A percentile compares a stretch with the other conserved stretches of the same genome.
Conservation (phyloP, 2,329 filamentous ascomycete genomes). For the Lecanicillium sp. region DNA sequence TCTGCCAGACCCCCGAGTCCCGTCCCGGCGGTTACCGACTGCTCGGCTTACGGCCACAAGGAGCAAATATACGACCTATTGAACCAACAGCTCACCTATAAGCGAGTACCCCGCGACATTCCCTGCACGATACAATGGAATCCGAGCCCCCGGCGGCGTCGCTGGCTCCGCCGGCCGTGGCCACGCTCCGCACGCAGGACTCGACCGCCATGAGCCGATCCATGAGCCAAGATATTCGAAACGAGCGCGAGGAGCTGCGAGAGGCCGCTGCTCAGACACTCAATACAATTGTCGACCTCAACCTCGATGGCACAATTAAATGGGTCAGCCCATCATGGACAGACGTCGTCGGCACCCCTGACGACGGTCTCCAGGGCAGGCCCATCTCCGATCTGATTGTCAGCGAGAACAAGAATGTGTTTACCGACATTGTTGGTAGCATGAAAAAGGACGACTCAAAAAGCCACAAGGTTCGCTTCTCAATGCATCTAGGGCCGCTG, state of each 20-base stretch:
- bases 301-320: constrained; percentile 80
- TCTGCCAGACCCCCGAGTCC: constrained; percentile 26
- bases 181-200: constrained; percentile 42
- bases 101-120: too few species aligned
- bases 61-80: constrained; percentile 1
- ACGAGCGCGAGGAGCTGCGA: constrained; percentile 87
- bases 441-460: constrained; percentile 91
- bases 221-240: constrained; percentile 81
- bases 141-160: constrained; percentile 17
- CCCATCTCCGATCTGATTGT: constrained; percentile 75
- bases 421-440: constrained; percentile 74
- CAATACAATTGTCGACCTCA: constrained; percentile 92
- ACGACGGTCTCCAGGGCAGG: constrained; percentile 65
- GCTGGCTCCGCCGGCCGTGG: constrained; percentile 46
- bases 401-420: constrained; percentile 69
- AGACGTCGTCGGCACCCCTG: constrained; percentile 77
- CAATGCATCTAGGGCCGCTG: constrained; percentile 59
- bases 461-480: constrained; percentile 83
- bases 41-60: constrained; percentile 10
- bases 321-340: constrained; percentile 97
- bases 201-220: constrained; percentile 53
- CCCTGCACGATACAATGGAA: constrained; percentile 31
- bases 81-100: not conserved
- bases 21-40: constrained; percentile 2
- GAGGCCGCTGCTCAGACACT: constrained; percentile 94